These are phyloP conservation scores for Mycena pura DNA, from an alignment of 768 basidiomycete genomes.

Conservation along the genomic window DNA sequence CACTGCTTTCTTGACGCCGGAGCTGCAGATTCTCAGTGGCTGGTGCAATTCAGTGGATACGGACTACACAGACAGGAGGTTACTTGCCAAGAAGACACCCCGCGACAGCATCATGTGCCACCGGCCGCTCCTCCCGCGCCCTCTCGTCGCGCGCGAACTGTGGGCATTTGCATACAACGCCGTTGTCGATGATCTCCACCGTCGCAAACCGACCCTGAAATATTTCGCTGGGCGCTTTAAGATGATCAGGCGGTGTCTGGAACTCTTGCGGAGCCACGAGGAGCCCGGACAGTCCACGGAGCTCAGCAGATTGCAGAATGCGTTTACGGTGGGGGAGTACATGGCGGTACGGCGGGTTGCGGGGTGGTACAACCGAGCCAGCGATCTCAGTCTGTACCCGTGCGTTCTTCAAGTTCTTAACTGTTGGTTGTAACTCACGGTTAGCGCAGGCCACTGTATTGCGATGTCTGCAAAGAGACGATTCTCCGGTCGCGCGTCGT, in stretches of 20 bases:
- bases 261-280: neutral
- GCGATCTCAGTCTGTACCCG: conserved; percentile 1
- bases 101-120: neutral
- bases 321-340: conserved; percentile 2
- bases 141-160: neutral
- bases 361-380: neutral
- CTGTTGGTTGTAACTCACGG: neutral
- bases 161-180: conserved; percentile 5
- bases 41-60: neutral
- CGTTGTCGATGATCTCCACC: neutral
- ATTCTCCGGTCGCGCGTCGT: conserved; percentile 7
- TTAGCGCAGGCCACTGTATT: neutral
- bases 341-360: neutral
- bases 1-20: neutral
- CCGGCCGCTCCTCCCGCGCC: neutral
- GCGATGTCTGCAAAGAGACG: neutral
- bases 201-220: neutral
- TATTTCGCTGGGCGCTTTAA: neutral
- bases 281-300: neutral
- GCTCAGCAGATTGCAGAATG: neutral
- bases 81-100: neutral
- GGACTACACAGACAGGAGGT: neutral
- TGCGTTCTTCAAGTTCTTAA: neutral
- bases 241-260: conserved; percentile 1
- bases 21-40: neutral